phyloP scores from a whole-genome alignment of 2,329 filamentous ascomycete species.

The Ophiostoma sp. region DNA sequence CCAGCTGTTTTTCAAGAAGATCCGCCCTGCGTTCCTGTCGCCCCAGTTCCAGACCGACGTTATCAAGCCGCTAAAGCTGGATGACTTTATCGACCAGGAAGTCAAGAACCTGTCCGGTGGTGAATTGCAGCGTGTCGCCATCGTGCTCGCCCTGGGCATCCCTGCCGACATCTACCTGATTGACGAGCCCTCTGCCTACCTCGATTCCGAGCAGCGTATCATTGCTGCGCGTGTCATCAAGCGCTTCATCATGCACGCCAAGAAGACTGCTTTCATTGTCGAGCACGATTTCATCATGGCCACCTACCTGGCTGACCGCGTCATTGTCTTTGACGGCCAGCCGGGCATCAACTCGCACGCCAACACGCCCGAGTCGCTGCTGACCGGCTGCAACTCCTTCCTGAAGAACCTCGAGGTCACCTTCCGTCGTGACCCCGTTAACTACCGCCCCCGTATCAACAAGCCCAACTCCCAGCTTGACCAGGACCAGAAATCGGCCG shows the following conservation, averaged over 20 bases:
- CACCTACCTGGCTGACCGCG: conserved; percentile 68
- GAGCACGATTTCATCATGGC: conserved; percentile 99
- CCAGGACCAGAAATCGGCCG: conserved; percentile 89
- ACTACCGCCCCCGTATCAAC: conserved; percentile 97
- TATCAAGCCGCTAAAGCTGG: conserved; percentile 97
- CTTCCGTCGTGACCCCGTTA: conserved; percentile 95
- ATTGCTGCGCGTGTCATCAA: conserved; percentile 97
- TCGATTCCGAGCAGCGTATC: conserved; percentile 98
- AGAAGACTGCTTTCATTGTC: conserved; percentile 98
- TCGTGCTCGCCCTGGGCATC: conserved; percentile 90
- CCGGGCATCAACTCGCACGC: conserved; percentile 84
- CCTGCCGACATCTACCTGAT: conserved; percentile 98
- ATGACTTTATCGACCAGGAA: conserved; percentile 99
- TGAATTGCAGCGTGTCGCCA: conserved; percentile 98
- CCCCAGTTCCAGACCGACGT: conserved; percentile 99
- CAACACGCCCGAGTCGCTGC: conserved; percentile 82
- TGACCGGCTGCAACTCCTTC: conserved; percentile 95
- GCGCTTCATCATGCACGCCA: conserved; percentile 99
- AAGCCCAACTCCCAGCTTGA: conserved; percentile 93
- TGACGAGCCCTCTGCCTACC: conserved; percentile 93
- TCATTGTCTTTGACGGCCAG: conserved; percentile 96
- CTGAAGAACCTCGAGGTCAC: conserved; percentile 95
- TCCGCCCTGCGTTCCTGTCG: conserved; percentile 91
- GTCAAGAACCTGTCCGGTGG: conserved; percentile 98
- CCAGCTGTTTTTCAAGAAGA: conserved; percentile 99